A percentile compares a stretch with the other conserved stretches of the same genome.
Evolutionary conservation across 805 yeast genomes (phyloP).

Genomic region (Starmerella sirachaensis): DNA sequence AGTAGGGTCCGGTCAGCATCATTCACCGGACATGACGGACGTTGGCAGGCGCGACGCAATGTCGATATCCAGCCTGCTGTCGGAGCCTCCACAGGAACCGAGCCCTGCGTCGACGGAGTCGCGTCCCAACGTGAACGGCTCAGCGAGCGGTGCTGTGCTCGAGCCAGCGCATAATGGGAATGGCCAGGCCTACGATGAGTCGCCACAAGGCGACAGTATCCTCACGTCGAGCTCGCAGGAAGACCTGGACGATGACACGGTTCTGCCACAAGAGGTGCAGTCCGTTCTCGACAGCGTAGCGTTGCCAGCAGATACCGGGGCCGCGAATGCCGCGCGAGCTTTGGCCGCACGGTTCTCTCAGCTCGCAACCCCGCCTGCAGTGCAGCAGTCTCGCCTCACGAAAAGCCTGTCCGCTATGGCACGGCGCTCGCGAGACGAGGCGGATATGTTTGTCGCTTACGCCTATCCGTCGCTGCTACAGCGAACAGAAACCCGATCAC

Average conservation of each 20-base stretch:
- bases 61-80: slow-evolving; percentile 19
- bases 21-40: slow-evolving; percentile 12
- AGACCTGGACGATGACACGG: too few species aligned
- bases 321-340: slow-evolving; percentile 2
- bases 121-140: not conserved
- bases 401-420: slow-evolving; percentile 4
- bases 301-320: slow-evolving; percentile 7
- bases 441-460: slow-evolving; percentile 16
- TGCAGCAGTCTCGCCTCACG: not conserved
- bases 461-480: slow-evolving; percentile 7
- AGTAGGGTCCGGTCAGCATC: slow-evolving; percentile 7
- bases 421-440: slow-evolving; percentile 6
- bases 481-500: slow-evolving; percentile 13
- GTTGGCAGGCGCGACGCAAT: slow-evolving; percentile 19
- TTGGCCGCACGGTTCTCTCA: slow-evolving; percentile 5
- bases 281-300: not conserved
- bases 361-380: not conserved
- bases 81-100: slow-evolving; percentile 5
- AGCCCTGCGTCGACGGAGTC: slow-evolving; percentile 2
- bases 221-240: not conserved
- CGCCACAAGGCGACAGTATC: not conserved
- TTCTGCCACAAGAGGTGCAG: not conserved
- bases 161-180: not conserved
- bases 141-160: not conserved
- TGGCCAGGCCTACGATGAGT: not conserved